Conservation (phyloP, 192 early-diverging fungal species). For the Chytriomyces sp. region DNA sequence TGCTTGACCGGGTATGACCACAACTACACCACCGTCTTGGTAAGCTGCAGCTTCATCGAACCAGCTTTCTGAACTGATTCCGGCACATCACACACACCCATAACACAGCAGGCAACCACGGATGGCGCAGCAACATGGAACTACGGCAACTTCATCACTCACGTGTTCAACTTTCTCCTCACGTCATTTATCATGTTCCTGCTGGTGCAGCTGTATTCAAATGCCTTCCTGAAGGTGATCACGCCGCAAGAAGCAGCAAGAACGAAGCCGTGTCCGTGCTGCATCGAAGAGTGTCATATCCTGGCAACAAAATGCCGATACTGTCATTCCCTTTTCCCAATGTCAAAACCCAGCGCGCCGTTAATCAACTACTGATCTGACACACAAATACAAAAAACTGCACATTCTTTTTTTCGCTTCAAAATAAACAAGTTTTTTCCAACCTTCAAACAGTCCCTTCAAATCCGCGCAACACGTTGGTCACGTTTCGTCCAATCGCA, state of each 20-base stretch:
- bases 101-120: not conserved
- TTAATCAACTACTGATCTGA: too few relatives aligned
- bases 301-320: conserved; percentile 8
- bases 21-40: conserved; percentile 20
- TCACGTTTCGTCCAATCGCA: conserved; percentile 38
- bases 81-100: not conserved
- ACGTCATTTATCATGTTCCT: conserved; percentile 15
- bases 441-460: not conserved
- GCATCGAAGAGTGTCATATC: conserved; percentile 8
- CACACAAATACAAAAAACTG: too few relatives aligned
- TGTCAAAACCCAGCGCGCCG: too few relatives aligned
- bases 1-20: conserved; percentile 7
- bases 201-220: conserved; percentile 21
- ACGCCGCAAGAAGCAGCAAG: not conserved
- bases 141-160: conserved; percentile 9
- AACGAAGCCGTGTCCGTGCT: conserved; percentile 5
- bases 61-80: not conserved
- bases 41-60: not conserved
- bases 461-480: conserved; percentile 39
- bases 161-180: conserved; percentile 69
- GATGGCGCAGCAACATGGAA: conserved; percentile 20
- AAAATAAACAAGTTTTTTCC: too few relatives aligned
- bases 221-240: conserved; percentile 22
- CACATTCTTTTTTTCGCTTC: too few relatives aligned
- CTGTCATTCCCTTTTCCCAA: conserved; percentile 2